A percentile compares a stretch with the other conserved stretches of the same genome.
phyloP scores from a whole-genome alignment of 2,329 filamentous ascomycete species.

The Cladophialophora carrionii region DNA sequence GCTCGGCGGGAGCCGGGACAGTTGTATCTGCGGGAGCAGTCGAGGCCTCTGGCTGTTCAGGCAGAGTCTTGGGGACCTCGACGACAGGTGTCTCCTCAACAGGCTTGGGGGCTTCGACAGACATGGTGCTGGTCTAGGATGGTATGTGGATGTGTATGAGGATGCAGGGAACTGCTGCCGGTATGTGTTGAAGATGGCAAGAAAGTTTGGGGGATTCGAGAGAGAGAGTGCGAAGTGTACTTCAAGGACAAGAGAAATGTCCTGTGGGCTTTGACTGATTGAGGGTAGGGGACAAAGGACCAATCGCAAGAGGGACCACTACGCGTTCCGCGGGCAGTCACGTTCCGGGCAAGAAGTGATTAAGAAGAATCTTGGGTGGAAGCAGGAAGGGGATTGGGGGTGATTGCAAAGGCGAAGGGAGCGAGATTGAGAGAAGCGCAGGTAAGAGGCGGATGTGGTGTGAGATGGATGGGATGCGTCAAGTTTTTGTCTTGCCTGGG shows the following conservation, averaged over 20 bases:
- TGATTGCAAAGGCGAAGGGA: conserved; percentile 17
- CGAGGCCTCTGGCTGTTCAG: conserved; percentile 42
- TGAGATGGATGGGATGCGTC: conserved; percentile 24
- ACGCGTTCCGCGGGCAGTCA: conserved; percentile 23
- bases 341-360: conserved; percentile 34
- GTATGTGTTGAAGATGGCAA: conserved; percentile 46
- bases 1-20: conserved; percentile 33
- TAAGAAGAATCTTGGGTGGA: conserved; percentile 7
- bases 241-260: conserved; percentile 30
- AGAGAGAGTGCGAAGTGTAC: conserved; percentile 15
- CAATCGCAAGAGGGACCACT: conserved; percentile 33
- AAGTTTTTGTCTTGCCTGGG: conserved; percentile 20
- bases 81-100: conserved; percentile 60
- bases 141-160: conserved; percentile 33
- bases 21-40: conserved; percentile 37
- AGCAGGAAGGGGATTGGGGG: conserved; percentile 19
- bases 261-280: conserved; percentile 18
- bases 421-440: conserved; percentile 24
- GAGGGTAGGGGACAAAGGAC: conserved; percentile 34
- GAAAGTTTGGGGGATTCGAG: conserved; percentile 37
- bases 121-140: conserved; percentile 59
- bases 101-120: conserved; percentile 70
- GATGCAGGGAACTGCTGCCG: conserved; percentile 36
- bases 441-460: conserved; percentile 14
- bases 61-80: conserved; percentile 41